These are phyloP conservation scores for Westerdykella aurantiaca DNA, from an alignment of 2,329 filamentous ascomycete species.

Conservation along the genomic window DNA sequence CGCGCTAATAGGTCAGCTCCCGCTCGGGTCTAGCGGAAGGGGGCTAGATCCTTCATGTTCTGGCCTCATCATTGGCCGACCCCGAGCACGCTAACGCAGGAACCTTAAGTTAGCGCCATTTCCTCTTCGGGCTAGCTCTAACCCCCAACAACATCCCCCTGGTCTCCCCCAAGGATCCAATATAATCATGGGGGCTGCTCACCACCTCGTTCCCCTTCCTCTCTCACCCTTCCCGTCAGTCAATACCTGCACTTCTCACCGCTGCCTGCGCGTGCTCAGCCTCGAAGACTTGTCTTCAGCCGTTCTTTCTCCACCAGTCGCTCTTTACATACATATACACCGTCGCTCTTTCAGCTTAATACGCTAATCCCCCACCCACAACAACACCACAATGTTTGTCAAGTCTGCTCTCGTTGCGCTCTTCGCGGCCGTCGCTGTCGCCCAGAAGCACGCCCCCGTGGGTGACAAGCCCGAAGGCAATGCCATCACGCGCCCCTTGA, in stretches of 20 bases:
- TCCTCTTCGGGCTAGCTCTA: slow-evolving; percentile 7
- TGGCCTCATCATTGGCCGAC: neutral
- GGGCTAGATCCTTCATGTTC: neutral
- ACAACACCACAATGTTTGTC: slow-evolving; percentile 28
- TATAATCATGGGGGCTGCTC: slow-evolving; percentile 5
- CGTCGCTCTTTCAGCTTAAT: slow-evolving; percentile 21
- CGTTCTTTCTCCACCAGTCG: slow-evolving; percentile 15
- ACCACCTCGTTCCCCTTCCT: slow-evolving; percentile 7
- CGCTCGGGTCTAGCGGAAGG: neutral
- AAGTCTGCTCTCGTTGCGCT: slow-evolving; percentile 43
- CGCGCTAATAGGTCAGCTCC: slow-evolving; percentile 10
- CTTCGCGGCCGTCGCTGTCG: slow-evolving; percentile 48
- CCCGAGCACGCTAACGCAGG: slow-evolving; percentile 15
- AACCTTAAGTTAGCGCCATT: slow-evolving; percentile 6
- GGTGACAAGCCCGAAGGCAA: slow-evolving; percentile 44
- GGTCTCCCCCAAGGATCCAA: neutral
- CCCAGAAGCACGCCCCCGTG: slow-evolving; percentile 26
- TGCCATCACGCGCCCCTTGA: slow-evolving; percentile 48
- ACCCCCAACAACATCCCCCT: slow-evolving; percentile 3
- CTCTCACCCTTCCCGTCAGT: neutral
- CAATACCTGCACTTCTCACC: slow-evolving; percentile 3
- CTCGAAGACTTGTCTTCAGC: slow-evolving; percentile 24
- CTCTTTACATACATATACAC: slow-evolving; percentile 16
- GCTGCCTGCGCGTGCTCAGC: slow-evolving; percentile 5
- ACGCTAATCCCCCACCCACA: slow-evolving; percentile 17